Conservation (phyloP, 2,329 filamentous ascomycete species). For the Alternaria metachromatica region DNA sequence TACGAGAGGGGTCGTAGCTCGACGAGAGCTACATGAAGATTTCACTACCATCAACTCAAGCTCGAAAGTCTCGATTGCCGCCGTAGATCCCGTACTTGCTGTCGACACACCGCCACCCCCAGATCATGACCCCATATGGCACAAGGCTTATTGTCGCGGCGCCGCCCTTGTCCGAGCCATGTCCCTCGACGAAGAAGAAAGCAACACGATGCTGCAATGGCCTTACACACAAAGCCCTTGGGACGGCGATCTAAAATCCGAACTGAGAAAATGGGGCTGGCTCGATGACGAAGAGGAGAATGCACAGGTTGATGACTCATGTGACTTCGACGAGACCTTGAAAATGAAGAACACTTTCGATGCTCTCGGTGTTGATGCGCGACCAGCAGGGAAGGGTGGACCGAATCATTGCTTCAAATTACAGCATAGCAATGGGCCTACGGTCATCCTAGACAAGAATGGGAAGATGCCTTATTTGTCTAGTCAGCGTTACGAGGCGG, state of each 20-base stretch:
- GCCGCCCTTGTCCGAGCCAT: constrained; percentile 10
- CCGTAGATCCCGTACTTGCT: neutral
- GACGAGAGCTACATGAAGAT: neutral
- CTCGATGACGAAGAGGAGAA: neutral
- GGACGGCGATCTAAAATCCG: constrained; percentile 6
- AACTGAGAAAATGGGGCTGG: constrained; percentile 16
- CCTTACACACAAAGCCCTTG: constrained; percentile 10
- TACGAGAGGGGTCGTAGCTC: neutral
- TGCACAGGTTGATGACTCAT: neutral
- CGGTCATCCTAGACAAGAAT: neutral
- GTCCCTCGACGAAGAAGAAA: constrained; percentile 6
- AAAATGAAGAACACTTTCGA: constrained; percentile 1
- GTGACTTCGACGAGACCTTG: constrained; percentile 10
- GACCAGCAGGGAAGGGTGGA: constrained; percentile 1
- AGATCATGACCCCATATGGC: neutral
- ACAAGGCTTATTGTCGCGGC: constrained; percentile 12
- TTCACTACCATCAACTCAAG: neutral
- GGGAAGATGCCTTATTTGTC: neutral
- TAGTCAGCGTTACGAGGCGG: constrained; percentile 12
- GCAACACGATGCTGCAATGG: neutral
- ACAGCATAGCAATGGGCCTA: neutral
- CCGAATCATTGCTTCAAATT: constrained; percentile 13
- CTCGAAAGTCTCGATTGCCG: neutral
- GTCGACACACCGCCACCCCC: neutral
- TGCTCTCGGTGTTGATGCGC: constrained; percentile 1